Percentiles rank a stretch among this genome's conserved stretches.
Conservation (phyloP, 2,329 filamentous ascomycete genomes). For the Rhinocladiella mackenziei region DNA sequence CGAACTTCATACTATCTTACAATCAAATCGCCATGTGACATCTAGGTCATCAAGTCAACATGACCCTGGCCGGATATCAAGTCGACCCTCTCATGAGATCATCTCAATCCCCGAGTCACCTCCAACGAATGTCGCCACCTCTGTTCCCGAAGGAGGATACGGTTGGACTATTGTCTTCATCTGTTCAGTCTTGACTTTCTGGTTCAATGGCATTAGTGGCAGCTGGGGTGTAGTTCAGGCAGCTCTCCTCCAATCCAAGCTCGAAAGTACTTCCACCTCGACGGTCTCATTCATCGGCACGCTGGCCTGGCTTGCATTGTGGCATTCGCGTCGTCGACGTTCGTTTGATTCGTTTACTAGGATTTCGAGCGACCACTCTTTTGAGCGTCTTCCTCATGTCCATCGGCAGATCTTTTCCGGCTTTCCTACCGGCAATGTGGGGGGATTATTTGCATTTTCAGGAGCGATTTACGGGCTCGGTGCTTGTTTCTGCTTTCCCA, state of each 20-base stretch:
- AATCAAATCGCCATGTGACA: no score
- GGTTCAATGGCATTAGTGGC: conserved; percentile 55
- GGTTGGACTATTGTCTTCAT: conserved; percentile 54
- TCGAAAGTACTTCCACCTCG: conserved; percentile 43
- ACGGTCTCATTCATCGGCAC: conserved; percentile 59
- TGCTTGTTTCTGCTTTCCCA: conserved; percentile 42
- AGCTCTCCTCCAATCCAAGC: conserved; percentile 47
- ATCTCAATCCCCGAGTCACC: not conserved
- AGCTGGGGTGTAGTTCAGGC: conserved; percentile 60
- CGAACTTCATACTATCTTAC: not conserved
- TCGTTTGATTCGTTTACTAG: conserved; percentile 49
- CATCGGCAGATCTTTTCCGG: conserved; percentile 43
- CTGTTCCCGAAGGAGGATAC: conserved; percentile 53
- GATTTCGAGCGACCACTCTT: conserved; percentile 46
- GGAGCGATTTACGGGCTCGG: conserved; percentile 49
- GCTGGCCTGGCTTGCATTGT: conserved; percentile 50
- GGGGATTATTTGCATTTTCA: conserved; percentile 47
- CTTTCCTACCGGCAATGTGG: conserved; percentile 46
- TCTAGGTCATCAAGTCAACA: not conserved
- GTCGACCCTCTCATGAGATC: no score
- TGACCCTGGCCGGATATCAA: no score
- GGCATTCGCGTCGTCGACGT: conserved; percentile 51
- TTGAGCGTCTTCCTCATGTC: conserved; percentile 52
- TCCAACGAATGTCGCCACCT: conserved; percentile 28
- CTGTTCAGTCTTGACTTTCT: conserved; percentile 53